A percentile compares a stretch with the other conserved stretches of the same genome.
These are phyloP conservation scores for Chaetomium sp. DNA, from an alignment of 2,329 filamentous ascomycete species.

Conservation along the genomic window DNA sequence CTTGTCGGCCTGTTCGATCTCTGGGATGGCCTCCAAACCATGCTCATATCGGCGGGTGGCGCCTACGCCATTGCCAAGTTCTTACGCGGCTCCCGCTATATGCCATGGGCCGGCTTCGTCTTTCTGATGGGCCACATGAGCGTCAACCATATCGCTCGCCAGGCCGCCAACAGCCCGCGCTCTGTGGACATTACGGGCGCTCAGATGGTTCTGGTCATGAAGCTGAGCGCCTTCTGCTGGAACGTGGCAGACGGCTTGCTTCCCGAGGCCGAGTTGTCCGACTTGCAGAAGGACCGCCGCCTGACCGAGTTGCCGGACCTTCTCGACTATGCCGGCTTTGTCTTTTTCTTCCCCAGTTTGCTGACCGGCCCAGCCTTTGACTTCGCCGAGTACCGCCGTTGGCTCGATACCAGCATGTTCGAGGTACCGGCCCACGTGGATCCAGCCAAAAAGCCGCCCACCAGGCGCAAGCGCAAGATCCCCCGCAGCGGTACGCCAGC, in stretches of 20 bases:
- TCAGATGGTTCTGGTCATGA: slow-evolving; percentile 99
- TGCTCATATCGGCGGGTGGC: slow-evolving; percentile 76
- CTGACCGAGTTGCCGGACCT: slow-evolving; percentile 72
- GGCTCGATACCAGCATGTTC: slow-evolving; percentile 95
- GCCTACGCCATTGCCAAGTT: slow-evolving; percentile 83
- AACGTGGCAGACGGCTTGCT: slow-evolving; percentile 92
- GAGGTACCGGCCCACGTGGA: slow-evolving; percentile 80
- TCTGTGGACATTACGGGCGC: slow-evolving; percentile 87
- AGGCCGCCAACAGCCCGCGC: slow-evolving; percentile 66
- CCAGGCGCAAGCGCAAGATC: slow-evolving; percentile 87
- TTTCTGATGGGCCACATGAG: slow-evolving; percentile 97
- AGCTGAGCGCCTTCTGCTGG: slow-evolving; percentile 95
- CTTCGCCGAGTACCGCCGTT: slow-evolving; percentile 86
- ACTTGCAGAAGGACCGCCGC: slow-evolving; percentile 81
- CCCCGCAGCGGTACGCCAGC: slow-evolving; percentile 88
- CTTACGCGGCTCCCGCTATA: slow-evolving; percentile 77
- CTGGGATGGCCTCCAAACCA: slow-evolving; percentile 79
- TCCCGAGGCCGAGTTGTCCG: slow-evolving; percentile 76
- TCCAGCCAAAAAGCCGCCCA: slow-evolving; percentile 80
- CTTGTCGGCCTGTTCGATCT: slow-evolving; percentile 91
- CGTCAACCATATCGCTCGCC: slow-evolving; percentile 81
- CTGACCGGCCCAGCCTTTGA: slow-evolving; percentile 93
- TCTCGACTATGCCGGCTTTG: slow-evolving; percentile 84
- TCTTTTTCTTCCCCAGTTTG: slow-evolving; percentile 91
- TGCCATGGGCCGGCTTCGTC: slow-evolving; percentile 96